These are phyloP conservation scores for Primulina huaijiensis DNA, from an alignment of 257 asterid species.

Conservation along the genomic window DNA sequence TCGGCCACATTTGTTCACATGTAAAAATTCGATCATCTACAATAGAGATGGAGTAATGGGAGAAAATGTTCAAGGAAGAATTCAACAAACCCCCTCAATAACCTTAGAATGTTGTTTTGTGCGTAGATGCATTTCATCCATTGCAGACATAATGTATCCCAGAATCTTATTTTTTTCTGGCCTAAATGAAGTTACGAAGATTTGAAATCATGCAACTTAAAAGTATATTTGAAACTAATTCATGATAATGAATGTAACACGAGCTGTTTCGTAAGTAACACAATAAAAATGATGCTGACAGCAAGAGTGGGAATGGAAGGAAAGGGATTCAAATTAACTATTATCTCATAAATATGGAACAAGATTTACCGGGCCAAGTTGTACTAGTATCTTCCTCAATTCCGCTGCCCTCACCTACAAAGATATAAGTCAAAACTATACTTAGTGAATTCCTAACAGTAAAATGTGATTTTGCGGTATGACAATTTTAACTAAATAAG, in stretches of 20 bases:
- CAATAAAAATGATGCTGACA: constrained; percentile 6
- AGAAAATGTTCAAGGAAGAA: background rate
- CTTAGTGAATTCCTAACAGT: background rate
- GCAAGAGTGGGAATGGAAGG: background rate
- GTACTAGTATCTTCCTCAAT: constrained; percentile 73
- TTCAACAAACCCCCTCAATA: background rate
- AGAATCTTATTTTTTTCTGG: background rate
- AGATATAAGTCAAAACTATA: background rate
- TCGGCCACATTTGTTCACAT: background rate
- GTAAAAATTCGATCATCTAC: background rate
- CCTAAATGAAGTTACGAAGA: background rate
- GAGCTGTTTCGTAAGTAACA: too few relatives aligned
- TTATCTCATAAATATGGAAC: background rate
- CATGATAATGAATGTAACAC: too few relatives aligned
- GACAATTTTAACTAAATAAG: background rate
- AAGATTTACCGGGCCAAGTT: constrained; percentile 83
- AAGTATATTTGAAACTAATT: background rate
- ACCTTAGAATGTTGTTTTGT: background rate
- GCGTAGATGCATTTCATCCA: too few relatives aligned
- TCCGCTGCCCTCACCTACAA: constrained; percentile 87
- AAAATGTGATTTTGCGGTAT: background rate
- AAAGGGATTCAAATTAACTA: background rate
- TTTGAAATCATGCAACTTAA: background rate
- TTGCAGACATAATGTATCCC: constrained; percentile 1
- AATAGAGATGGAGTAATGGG: background rate